Conservation (phyloP, 148 eudicot species). For the Mesembryanthemum crystallinum region DNA sequence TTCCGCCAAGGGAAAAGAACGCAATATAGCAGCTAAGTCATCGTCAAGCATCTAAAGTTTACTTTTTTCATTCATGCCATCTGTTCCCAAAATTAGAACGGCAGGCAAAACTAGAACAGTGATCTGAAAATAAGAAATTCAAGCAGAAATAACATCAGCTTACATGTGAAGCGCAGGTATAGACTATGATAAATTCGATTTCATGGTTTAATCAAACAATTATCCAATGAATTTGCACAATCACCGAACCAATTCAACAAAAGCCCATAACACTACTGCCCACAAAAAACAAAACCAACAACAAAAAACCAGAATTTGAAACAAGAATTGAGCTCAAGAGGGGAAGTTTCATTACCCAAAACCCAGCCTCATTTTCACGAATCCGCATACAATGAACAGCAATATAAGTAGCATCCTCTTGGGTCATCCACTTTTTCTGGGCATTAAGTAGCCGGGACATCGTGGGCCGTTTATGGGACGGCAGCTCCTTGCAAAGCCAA, state of each 20-base stretch:
- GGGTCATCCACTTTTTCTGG: conserved; percentile 82
- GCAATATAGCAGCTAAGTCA: background rate
- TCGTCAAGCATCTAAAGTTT: background rate
- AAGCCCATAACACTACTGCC: background rate
- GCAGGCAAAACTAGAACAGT: background rate
- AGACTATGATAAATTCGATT: background rate
- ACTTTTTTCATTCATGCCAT: conserved; percentile 2
- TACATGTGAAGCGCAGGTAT: background rate
- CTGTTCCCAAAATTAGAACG: background rate
- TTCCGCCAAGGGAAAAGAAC: background rate
- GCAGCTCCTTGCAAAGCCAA: conserved; percentile 92
- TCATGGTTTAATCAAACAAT: background rate
- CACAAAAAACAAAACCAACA: conserved; percentile 4
- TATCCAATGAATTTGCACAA: background rate
- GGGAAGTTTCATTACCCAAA: conserved; percentile 45
- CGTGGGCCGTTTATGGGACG: conserved; percentile 56
- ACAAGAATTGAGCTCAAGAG: background rate
- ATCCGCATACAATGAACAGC: conserved; percentile 76
- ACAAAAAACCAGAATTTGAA: background rate
- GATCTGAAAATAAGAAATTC: background rate
- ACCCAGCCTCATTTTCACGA: conserved; percentile 79
- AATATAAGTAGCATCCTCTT: conserved; percentile 69
- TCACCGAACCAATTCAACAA: background rate
- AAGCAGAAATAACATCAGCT: background rate
- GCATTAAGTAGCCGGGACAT: conserved; percentile 59